A percentile compares a stretch with the other conserved stretches of the same genome.
Conservation (phyloP, 352 stramenopile genomes). For the Phytophthora pinifolia region DNA sequence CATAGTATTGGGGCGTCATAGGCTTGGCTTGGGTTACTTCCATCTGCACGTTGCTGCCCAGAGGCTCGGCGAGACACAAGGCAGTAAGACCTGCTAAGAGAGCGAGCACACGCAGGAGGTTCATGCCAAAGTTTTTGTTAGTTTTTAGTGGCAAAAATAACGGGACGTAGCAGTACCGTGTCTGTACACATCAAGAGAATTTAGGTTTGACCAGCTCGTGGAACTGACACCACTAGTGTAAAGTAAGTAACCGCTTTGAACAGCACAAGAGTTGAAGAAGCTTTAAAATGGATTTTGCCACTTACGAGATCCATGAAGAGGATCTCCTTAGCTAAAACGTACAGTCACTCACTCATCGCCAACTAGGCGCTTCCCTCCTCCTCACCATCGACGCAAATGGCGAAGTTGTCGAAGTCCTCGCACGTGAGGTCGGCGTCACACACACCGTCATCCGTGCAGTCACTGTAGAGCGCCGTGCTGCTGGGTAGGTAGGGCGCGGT, state of each 20-base stretch:
- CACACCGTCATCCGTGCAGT: conserved; percentile 34
- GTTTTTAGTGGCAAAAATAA: not conserved
- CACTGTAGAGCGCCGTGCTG: conserved; percentile 42
- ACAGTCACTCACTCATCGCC: conserved; percentile 7
- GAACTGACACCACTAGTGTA: not conserved
- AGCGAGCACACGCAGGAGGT: conserved; percentile 4
- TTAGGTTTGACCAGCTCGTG: not conserved
- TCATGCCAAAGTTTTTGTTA: conserved; percentile 6
- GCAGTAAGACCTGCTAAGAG: conserved; percentile 4
- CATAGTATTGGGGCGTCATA: conserved; percentile 19
- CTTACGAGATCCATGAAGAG: conserved; percentile 2
- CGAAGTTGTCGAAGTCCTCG: conserved; percentile 42
- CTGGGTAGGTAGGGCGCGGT: conserved; percentile 41
- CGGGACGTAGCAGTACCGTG: not conserved
- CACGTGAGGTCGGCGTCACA: conserved; percentile 42
- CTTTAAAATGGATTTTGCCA: conserved; percentile 7
- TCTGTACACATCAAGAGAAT: not conserved
- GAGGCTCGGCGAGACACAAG: not conserved
- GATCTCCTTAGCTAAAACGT: conserved; percentile 16
- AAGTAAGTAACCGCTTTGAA: not conserved
- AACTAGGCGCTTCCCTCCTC: conserved; percentile 10
- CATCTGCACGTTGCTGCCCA: conserved; percentile 12
- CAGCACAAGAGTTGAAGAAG: conserved; percentile 4
- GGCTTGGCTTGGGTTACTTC: conserved; percentile 1
- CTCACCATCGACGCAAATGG: conserved; percentile 36